phyloP scores from a whole-genome alignment of 2,329 filamentous ascomycete species.

The Clarireedia paspali region DNA sequence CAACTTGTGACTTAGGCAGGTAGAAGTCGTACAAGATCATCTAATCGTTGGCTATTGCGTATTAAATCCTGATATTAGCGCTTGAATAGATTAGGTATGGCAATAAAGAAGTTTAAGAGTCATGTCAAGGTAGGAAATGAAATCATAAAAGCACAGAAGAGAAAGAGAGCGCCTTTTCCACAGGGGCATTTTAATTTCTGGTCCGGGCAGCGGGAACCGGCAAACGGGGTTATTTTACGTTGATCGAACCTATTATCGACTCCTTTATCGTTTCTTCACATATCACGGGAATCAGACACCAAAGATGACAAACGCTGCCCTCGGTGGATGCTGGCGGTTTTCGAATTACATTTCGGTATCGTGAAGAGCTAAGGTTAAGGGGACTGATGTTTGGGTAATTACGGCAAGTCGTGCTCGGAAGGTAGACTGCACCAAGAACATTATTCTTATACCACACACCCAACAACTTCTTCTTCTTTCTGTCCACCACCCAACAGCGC shows the following conservation, averaged over 20 bases:
- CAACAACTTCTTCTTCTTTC: no score
- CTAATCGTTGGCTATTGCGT: constrained; percentile 6
- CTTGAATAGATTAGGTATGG: constrained; percentile 8
- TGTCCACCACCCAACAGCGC: no score
- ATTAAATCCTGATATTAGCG: constrained; percentile 6
- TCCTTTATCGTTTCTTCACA: no score
- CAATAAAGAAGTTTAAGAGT: not conserved
- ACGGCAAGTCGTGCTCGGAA: no score
- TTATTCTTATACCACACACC: no score
- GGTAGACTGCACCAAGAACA: no score
- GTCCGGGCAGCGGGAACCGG: constrained; percentile 6
- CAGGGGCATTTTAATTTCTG: constrained; percentile 8
- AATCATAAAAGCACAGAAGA: not conserved
- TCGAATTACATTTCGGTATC: no score
- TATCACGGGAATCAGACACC: no score
- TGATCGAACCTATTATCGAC: not conserved
- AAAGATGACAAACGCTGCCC: no score
- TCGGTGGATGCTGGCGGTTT: no score
- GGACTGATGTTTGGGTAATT: no score
- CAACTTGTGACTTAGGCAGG: not conserved
- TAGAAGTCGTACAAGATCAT: not conserved
- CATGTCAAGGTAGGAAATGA: not conserved
- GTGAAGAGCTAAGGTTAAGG: no score
- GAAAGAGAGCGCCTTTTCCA: constrained; percentile 2
- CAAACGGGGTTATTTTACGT: not conserved